A percentile compares a stretch with the other conserved stretches of the same genome.
Evolutionary conservation across 495 filamentous ascomycete genomes (phyloP).

Genomic region (Glonium stellatum): DNA sequence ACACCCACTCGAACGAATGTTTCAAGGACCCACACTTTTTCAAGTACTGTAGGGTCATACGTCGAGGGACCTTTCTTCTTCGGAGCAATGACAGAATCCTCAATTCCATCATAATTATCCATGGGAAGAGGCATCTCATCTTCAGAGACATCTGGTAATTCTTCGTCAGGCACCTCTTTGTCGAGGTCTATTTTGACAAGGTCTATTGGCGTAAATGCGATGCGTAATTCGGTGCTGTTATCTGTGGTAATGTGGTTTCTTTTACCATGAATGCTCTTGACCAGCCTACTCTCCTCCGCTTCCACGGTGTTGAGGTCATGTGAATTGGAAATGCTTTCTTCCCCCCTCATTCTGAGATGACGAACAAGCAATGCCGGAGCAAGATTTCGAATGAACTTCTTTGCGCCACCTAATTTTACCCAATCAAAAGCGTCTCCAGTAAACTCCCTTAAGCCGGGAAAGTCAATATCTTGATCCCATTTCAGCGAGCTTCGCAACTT

Average conservation of each 20-base stretch:
- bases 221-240: constrained; percentile 63
- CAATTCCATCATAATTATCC: constrained; percentile 22
- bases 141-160: constrained; percentile 36
- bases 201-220: constrained; percentile 68
- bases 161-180: constrained; percentile 41
- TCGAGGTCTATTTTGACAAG: constrained; percentile 70
- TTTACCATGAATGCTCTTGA: constrained; percentile 56
- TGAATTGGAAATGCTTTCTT: constrained; percentile 10
- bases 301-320: constrained; percentile 37
- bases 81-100: constrained; percentile 33
- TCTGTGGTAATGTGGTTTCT: constrained; percentile 69
- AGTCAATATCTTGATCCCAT: constrained; percentile 62
- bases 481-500: constrained; percentile 48
- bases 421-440: constrained; percentile 78
- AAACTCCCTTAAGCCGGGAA: constrained; percentile 61
- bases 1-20: constrained; percentile 61
- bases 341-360: constrained; percentile 44
- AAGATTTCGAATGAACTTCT: constrained; percentile 75
- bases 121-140: constrained; percentile 36
- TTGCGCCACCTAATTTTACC: constrained; percentile 67
- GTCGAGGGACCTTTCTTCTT: constrained; percentile 54
- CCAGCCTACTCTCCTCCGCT: constrained; percentile 44
- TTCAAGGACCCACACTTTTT: constrained; percentile 73
- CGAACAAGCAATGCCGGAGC: constrained; percentile 70
- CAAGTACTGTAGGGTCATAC: constrained; percentile 58